Evolutionary conservation across 2,329 filamentous ascomycete genomes (phyloP).

Genomic region (Pestalotiopsis sp.): DNA sequence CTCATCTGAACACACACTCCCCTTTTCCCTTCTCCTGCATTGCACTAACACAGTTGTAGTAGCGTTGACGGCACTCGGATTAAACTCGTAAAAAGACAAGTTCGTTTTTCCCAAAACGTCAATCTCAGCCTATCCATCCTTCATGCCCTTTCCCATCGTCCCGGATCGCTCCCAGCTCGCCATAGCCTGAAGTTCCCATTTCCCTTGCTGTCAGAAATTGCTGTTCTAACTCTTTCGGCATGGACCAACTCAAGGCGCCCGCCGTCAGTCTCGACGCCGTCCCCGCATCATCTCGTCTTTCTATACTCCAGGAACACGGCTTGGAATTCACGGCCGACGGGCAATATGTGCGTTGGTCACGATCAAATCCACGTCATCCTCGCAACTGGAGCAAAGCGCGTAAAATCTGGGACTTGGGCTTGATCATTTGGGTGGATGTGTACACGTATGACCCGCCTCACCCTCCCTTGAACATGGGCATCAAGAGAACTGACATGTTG

Average conservation of each 20-base stretch:
- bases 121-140: not conserved
- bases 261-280: not conserved
- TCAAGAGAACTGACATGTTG: conserved; percentile 1
- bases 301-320: not conserved
- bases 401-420: not conserved
- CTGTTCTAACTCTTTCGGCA: not conserved
- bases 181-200: not conserved
- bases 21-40: not conserved
- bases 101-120: not conserved
- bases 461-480: not conserved
- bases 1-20: not conserved
- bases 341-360: not conserved
- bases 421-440: conserved; percentile 1
- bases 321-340: not conserved
- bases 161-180: not conserved
- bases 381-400: not conserved
- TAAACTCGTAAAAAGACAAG: not conserved
- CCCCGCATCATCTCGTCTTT: not conserved
- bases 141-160: not conserved
- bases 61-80: not conserved
- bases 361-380: not conserved
- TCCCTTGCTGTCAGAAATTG: not conserved
- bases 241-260: not conserved
- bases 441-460: not conserved
- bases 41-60: not conserved